Base-by-base conservation (phyloP, 495 filamentous ascomycete species). In the Choiromyces venosus region DNA sequence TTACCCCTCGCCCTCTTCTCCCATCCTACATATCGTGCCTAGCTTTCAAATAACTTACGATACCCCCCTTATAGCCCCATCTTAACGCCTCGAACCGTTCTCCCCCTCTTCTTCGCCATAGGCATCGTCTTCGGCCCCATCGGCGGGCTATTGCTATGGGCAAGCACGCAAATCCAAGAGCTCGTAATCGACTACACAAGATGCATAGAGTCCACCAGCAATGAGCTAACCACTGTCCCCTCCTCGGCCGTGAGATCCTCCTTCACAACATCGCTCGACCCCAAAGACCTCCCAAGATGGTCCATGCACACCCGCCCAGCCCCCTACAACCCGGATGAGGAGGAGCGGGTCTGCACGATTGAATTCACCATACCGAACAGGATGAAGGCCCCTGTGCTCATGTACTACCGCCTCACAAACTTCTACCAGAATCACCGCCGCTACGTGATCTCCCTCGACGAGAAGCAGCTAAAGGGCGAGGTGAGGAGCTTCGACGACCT, bases 381-480 rank as follows among this genome's bases (percentile, higher is more conserved):
- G 37, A 87, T 99, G 77, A 84, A 86, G 14, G 88, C 94, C 0
- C 93, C 94, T 5, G 89, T 98, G 37, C 86, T 92, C 75, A 86
- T 97, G 82, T 98, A 97, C 84, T 99, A 99, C 83, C 91, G 91
- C 69, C 88, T 99, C 56, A 93, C 93, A 61, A 96, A 99, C 83
- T 99, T 99, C 85, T 99, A 98, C 85, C 95, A 99, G 82, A 99
- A 99, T 82, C 95, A 99, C 81, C 91, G 95, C 71, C 91, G 94
- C 82, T 99, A 99, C 75, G 94, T 97, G 56, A 89, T 91, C 76
- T 97, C 93, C 1, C 88, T 96, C 73, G 91, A 94, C 79, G 86
- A 89, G 70, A 86, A 91, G 75, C 95, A 99, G 82, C 84, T 99
- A 38, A 87, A 89, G 67, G 95, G 94, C 68, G 85, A 90, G 12